phyloP scores from a whole-genome alignment of 441 rosid species.

The Gossypium aridum region DNA sequence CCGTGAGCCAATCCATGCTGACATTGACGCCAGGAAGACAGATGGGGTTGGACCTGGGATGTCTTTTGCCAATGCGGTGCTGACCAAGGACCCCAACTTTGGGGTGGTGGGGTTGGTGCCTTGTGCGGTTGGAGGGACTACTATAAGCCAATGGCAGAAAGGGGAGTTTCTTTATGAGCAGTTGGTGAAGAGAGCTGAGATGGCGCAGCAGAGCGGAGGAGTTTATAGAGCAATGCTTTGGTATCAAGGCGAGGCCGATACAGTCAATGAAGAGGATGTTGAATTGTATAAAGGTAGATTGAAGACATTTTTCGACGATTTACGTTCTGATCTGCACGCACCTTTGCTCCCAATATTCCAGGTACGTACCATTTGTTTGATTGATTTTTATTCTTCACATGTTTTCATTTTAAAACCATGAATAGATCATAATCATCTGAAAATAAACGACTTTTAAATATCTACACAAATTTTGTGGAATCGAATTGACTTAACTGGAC shows the following conservation, averaged over 20 bases:
- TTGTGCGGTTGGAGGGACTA: conserved; percentile 78
- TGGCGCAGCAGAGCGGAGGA: conserved; percentile 39
- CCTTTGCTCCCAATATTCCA: conserved; percentile 66
- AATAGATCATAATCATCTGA: neutral
- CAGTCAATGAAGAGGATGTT: conserved; percentile 41
- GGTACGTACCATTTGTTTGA: conserved; percentile 38
- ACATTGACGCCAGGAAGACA: conserved; percentile 53
- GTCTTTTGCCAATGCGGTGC: conserved; percentile 66
- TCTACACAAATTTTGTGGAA: neutral
- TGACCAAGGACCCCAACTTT: conserved; percentile 30
- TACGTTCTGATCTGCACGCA: conserved; percentile 48
- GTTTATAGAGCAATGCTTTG: conserved; percentile 53
- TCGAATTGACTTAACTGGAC: neutral
- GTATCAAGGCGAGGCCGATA: conserved; percentile 89
- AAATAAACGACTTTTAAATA: neutral
- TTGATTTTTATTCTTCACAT: neutral
- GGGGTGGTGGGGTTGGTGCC: conserved; percentile 70
- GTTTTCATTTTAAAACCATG: neutral
- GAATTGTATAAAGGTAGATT: conserved; percentile 41
- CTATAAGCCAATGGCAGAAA: conserved; percentile 59
- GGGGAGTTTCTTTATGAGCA: conserved; percentile 54
- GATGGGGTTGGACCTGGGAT: conserved; percentile 84
- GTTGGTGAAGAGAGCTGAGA: conserved; percentile 38
- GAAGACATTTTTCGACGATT: conserved; percentile 41
- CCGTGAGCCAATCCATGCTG: conserved; percentile 72